phyloP scores from a whole-genome alignment of 2,329 filamentous ascomycete species.

The Ampelomyces quisqualis region DNA sequence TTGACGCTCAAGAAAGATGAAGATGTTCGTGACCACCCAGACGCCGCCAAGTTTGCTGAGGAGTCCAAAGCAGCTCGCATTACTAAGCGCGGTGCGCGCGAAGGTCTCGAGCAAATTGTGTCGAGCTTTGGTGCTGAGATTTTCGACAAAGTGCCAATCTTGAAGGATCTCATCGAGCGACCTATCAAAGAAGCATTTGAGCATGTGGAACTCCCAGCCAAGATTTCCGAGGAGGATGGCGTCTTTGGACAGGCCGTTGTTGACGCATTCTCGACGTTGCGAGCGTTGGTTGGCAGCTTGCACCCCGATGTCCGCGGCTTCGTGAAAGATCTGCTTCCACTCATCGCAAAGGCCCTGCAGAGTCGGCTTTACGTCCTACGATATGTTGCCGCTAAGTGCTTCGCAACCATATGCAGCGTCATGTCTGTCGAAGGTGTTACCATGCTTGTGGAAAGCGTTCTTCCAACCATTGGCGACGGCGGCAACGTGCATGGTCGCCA shows the following conservation, averaged over 20 bases:
- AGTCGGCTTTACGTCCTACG: conserved; percentile 88
- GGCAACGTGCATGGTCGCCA: conserved; percentile 86
- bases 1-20: conserved; percentile 96
- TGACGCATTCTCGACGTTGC: conserved; percentile 88
- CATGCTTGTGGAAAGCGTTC: conserved; percentile 85
- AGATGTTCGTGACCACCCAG: conserved; percentile 87
- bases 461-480: conserved; percentile 89
- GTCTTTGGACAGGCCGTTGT: conserved; percentile 87
- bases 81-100: conserved; percentile 88
- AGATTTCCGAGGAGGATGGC: conserved; percentile 71
- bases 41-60: conserved; percentile 83
- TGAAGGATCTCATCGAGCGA: conserved; percentile 76
- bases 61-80: conserved; percentile 88
- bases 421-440: conserved; percentile 96
- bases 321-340: conserved; percentile 77
- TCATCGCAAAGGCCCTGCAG: conserved; percentile 83
- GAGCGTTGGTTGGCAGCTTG: conserved; percentile 90
- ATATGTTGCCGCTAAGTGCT: conserved; percentile 95
- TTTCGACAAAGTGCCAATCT: conserved; percentile 79
- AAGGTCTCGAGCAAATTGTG: conserved; percentile 86
- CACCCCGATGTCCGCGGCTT: conserved; percentile 73
- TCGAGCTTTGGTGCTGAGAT: conserved; percentile 74
- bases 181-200: conserved; percentile 75
- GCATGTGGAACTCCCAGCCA: conserved; percentile 64
- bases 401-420: conserved; percentile 95